Conservation (phyloP, 2,329 filamentous ascomycete genomes). For the Pseudogymnoascus sp. region DNA sequence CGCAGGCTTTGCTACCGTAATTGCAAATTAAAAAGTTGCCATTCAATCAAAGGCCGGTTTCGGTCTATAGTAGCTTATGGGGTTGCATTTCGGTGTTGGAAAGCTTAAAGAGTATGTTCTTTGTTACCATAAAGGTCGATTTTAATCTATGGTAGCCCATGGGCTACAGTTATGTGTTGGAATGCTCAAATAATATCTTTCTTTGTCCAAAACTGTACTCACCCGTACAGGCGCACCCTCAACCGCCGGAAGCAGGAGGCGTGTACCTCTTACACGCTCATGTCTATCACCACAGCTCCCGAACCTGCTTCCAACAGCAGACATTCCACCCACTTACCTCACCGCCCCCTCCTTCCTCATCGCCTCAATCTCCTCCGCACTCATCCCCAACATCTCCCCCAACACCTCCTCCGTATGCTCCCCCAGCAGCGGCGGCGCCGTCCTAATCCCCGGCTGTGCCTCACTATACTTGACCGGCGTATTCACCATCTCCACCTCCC, state of each 20-base stretch:
- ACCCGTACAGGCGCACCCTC: background rate
- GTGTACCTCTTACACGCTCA: too few relatives aligned
- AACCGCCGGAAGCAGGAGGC: background rate
- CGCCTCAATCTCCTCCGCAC: conserved; percentile 48
- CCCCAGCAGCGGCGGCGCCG: conserved; percentile 74
- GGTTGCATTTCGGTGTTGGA: background rate
- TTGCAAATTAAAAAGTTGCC: background rate
- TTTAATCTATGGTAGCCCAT: background rate
- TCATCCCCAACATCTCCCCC: conserved; percentile 53
- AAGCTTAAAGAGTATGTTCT: background rate
- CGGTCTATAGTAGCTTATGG: background rate
- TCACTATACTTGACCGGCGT: conserved; percentile 92
- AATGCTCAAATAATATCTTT: background rate
- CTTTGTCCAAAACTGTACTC: background rate
- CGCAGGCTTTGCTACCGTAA: background rate
- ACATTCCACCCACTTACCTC: conserved; percentile 22
- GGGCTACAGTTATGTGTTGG: background rate
- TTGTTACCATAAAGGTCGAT: background rate
- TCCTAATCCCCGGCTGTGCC: conserved; percentile 67
- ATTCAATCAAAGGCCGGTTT: background rate
- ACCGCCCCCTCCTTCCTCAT: conserved; percentile 64
- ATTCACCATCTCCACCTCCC: conserved; percentile 82
- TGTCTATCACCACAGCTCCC: too few relatives aligned
- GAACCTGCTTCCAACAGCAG: too few relatives aligned
- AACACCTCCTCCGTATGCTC: conserved; percentile 81